Evolutionary conservation across 2,329 filamentous ascomycete genomes (phyloP).

Genomic region (Botrytis medusae): DNA sequence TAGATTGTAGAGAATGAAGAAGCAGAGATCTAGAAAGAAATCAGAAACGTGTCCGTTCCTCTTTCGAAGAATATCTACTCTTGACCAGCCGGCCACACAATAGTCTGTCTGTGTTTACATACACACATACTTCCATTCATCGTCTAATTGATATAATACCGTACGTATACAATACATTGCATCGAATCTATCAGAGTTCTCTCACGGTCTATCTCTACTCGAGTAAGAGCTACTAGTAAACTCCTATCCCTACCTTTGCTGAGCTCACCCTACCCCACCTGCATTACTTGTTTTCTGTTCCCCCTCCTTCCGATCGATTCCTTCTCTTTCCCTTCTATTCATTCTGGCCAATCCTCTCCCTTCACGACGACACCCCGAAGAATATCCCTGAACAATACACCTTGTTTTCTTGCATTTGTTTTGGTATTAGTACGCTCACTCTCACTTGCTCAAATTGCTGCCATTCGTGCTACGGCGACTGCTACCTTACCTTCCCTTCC

Average conservation of each 20-base stretch:
- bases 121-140: neutral
- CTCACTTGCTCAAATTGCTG: neutral
- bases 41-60: neutral
- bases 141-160: neutral
- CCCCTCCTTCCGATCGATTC: conserved; percentile 15
- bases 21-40: neutral
- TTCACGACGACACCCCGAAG: neutral
- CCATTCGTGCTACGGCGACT: neutral
- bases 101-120: neutral
- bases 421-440: neutral
- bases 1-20: neutral
- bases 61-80: neutral
- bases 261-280: conserved; percentile 6
- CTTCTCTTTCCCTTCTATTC: conserved; percentile 10
- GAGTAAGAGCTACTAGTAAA: neutral
- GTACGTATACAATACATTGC: no score
- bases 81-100: neutral
- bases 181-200: neutral
- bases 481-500: neutral
- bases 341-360: neutral
- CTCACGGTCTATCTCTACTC: no score
- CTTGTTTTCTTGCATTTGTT: neutral
- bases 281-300: neutral
- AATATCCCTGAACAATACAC: neutral
- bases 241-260: neutral